Evolutionary conservation across 106 monocot genomes (phyloP), one percentile per base, ranked within the genome.

Genomic region (Dendrobium chrysotoxum): DNA sequence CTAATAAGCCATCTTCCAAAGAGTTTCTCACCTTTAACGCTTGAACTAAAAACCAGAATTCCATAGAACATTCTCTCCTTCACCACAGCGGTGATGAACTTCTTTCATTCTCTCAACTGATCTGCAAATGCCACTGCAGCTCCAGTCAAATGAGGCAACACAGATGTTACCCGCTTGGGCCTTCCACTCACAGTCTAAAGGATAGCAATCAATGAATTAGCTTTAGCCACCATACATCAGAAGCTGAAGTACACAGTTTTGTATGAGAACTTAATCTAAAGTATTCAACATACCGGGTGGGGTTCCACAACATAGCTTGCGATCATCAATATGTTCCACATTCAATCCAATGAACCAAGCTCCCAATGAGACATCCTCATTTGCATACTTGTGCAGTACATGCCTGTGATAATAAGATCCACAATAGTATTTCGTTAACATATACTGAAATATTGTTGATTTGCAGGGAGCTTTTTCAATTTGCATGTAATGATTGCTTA

Each of bases 61-160:
- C 90, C 90, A 87, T 0, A 90, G 81, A 66, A 79, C 53, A 9
- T 76, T 85, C 40, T 90, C 90, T 12, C 83, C 81, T 81, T 90
- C 90, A 35, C 87, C 85, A 18, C 90, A 90, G 1, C 85, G 77
- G 12, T 40, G 75, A 79, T 90, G 90, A 28, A 87, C 90, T 55
- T 90, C 90, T 0, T 35, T 80, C 47, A 90, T 87, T 81, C 85
- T 83, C 38, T 87, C 87, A 5, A 65, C 87, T 11, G 90, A 90
- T 47, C 81, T 90, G 87, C 90, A 90, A 28, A 90, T 87, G 10
- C 90, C 90, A 23, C 90, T 87, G 76, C 90, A 90, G 81, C 80
- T 90, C 90, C 90, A 90, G 53, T 90, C 90, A 35, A 90, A 90
- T 0, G 90, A 90, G 11, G 90, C 90, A 77, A 81, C 90, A 21